Conservation (phyloP, 345 rosid species). For the Eucalyptus camaldulensis region DNA sequence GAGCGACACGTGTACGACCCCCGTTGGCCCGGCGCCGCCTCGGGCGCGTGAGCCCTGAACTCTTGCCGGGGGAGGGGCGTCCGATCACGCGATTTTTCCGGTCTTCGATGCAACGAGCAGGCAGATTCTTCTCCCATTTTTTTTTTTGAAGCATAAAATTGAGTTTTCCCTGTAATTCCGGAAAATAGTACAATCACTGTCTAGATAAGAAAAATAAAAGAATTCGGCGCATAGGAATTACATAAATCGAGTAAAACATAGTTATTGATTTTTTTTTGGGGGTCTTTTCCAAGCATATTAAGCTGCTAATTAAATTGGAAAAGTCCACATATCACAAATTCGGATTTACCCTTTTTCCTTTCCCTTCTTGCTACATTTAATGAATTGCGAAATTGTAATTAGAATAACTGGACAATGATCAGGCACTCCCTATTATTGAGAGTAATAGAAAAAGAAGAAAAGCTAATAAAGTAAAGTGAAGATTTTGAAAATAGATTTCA, state of each 20-base stretch:
- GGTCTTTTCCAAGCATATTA: too few relatives aligned
- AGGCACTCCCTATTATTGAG: neutral
- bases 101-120: neutral
- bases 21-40: neutral
- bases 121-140: neutral
- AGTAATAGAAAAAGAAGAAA: neutral
- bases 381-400: neutral
- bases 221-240: neutral
- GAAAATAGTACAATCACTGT: neutral
- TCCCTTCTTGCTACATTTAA: neutral
- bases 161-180: neutral
- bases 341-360: neutral
- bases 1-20: neutral
- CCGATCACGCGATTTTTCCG: neutral
- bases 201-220: neutral
- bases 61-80: neutral
- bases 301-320: too few relatives aligned
- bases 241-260: neutral
- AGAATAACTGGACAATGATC: rapidly evolving
- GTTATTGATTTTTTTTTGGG: too few relatives aligned
- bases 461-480: neutral
- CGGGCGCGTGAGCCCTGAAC: neutral
- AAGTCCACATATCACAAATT: neutral
- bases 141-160: neutral
- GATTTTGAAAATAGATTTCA: neutral